Base-by-base conservation (phyloP, 257 asterid species). In the Solanum appendiculatum region DNA sequence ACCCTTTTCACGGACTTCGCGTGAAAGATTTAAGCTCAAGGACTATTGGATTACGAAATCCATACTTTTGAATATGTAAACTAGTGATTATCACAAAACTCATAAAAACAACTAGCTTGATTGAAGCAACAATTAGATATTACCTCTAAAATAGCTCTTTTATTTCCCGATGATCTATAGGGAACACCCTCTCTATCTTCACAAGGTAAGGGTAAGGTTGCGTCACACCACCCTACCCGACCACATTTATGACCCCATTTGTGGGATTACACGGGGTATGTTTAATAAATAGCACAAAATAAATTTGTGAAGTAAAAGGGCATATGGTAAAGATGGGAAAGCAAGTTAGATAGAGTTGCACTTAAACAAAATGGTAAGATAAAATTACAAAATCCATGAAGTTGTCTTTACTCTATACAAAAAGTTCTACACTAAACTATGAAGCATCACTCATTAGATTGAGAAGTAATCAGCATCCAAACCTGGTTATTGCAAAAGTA, bases 341-440 rank as follows among this genome's bases (percentile, higher is more conserved):
- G 51, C 83, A 77, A 42, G 60, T 42, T 42, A 42, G 46, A 70
- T 14, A 20, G 68, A 48, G 68, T 31, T 81, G 85, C 31, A 48
- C 18, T 81, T 40, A 48, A 81, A 51, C 44, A 81, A 14, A 60
- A 81, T 29, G 85, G 85, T 80, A 29, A 48, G 68, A 81, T 48
- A 48, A 80, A 68, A 81, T 81, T 81, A 81, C 85, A 48, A 81
- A 81, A 29, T 81, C 44, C 85, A 81, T 81, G 68, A 81, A 81
- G 2, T 37, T 48, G 85, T 48, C 44, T 81, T 48, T 29, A 31
- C 85, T 64, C 72, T 81, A 48, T 81, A 81, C 85, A 81, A 81
- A 81, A 81, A 48, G 69, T 29, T 81, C 11, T 81, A 48, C 42
- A 48, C 68, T 31, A 81, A 81, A 81, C 21, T 81, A 81, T 48